Conservation (phyloP, 1,139 yeast species). For the Hyphopichia wangnamkhiaoensis region DNA sequence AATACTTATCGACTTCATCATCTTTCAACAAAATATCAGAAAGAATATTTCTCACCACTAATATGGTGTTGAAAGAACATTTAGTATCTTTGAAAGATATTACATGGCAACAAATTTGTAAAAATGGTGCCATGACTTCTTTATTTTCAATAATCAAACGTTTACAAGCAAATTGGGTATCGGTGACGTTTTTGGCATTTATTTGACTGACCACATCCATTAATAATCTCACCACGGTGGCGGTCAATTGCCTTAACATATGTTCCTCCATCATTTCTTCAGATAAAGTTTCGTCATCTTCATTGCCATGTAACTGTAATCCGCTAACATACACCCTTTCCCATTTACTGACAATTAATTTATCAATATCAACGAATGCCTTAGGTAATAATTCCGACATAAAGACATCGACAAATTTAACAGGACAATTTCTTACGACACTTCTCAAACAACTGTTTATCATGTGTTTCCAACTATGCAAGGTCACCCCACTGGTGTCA, state of each 20-base stretch:
- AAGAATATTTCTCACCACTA: constrained; percentile 72
- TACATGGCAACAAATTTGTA: constrained; percentile 73
- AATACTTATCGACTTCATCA: constrained; percentile 75
- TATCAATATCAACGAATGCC: constrained; percentile 71
- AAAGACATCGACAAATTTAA: constrained; percentile 62
- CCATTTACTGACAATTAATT: constrained; percentile 74
- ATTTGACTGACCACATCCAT: constrained; percentile 87
- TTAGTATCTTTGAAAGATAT: constrained; percentile 85
- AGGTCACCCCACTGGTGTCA: constrained; percentile 80
- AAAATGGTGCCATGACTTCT: constrained; percentile 74
- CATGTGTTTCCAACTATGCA: constrained; percentile 98
- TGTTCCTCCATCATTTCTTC: constrained; percentile 99
- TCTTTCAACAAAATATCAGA: constrained; percentile 67
- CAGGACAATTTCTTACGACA: constrained; percentile 86
- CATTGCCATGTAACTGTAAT: constrained; percentile 66
- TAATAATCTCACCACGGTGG: constrained; percentile 84
- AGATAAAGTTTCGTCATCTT: constrained; percentile 81
- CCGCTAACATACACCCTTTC: constrained; percentile 67
- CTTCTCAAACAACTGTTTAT: constrained; percentile 85
- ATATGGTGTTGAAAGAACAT: constrained; percentile 86
- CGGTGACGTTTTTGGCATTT: constrained; percentile 46
- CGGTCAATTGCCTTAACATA: constrained; percentile 86
- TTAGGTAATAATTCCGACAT: constrained; percentile 78
- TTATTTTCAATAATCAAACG: constrained; percentile 64
- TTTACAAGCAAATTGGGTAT: constrained; percentile 66